Conservation (phyloP, 1,284 basidiomycete genomes). For the Trametes versicolor region DNA sequence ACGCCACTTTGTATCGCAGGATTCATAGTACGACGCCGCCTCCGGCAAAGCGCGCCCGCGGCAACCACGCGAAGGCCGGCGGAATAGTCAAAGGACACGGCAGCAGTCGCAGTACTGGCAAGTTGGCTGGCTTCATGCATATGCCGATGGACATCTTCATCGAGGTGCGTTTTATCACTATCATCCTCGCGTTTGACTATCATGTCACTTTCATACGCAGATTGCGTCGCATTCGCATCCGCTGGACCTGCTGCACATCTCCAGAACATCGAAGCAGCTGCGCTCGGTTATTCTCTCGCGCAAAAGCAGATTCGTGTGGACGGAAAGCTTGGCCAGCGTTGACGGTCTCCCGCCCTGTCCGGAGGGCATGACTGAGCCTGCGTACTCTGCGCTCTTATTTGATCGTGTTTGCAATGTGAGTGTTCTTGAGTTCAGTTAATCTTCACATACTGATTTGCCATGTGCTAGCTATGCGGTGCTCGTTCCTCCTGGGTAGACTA, state of each 20-base stretch:
- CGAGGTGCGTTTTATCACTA: conserved; percentile 1
- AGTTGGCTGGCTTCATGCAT: conserved; percentile 1
- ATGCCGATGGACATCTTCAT: conserved; percentile 17
- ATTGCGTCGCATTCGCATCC: conserved; percentile 4
- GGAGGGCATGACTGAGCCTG: conserved; percentile 33
- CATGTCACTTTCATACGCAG: not conserved
- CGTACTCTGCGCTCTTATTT: conserved; percentile 37
- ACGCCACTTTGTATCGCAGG: too few relatives aligned
- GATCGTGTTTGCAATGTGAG: conserved; percentile 22
- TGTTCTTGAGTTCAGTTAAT: not conserved
- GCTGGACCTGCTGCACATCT: not conserved
- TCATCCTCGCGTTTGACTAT: not conserved
- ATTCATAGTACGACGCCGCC: not conserved
- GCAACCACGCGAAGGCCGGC: not conserved
- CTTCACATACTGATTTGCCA: not conserved
- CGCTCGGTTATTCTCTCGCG: conserved; percentile 27
- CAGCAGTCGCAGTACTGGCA: not conserved
- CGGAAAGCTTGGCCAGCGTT: conserved; percentile 14
- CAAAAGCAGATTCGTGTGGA: conserved; percentile 29
- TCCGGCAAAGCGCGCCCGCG: not conserved
- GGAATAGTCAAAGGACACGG: not conserved
- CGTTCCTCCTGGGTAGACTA: not conserved
- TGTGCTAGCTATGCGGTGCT: not conserved
- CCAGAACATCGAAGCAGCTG: not conserved
- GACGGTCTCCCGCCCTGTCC: conserved; percentile 34